Base-by-base conservation (phyloP, 306 rosid species). In the Malus sieversii region DNA sequence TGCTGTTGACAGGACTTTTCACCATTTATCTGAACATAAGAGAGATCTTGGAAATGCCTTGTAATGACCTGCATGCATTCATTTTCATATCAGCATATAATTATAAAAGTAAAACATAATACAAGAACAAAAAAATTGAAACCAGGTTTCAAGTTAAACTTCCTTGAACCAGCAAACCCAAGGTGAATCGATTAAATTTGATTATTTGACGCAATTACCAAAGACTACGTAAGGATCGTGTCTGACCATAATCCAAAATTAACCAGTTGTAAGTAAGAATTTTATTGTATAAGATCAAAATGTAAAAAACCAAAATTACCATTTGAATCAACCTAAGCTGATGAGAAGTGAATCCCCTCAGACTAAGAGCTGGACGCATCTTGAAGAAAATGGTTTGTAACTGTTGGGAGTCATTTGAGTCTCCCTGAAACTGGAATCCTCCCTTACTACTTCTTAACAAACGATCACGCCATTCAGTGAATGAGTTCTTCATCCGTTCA, bases 381-480 rank as follows among this genome's bases (percentile, higher is more conserved):
- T 87, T 89, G 76, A 84, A 95, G 87, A 95, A 95, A 72, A 88
- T 73, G 67, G 87, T 88, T 80, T 85, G 57, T 84, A 90, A 78
- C 76, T 81, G 89, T 82, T 89, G 90, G 71, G 87, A 79, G 72
- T 74, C 88, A 72, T 68, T 68, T 63, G 86, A 78, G 75, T 72
- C 66, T 82, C 77, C 88, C 73, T 86, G 87, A 83, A 68, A 77
- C 68, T 83, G 85, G 61, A 75, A 78, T 68, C 75, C 86, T 76
- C 75, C 82, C 64, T 68, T 83, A 77, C 75, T 82, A 79, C 82
- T 88, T 57, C 48, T 82, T 67, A 85, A 81, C 71, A 95, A 84
- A 60, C 97, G 86, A 79, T 92, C 92, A 75, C 75, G 91, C 99
- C 99, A 95, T 80, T 88, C 88, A 57, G 78, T 78, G 70, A 95